phyloP scores from a whole-genome alignment of 805 yeast species.

The Maudiozyma saulgeensis region DNA sequence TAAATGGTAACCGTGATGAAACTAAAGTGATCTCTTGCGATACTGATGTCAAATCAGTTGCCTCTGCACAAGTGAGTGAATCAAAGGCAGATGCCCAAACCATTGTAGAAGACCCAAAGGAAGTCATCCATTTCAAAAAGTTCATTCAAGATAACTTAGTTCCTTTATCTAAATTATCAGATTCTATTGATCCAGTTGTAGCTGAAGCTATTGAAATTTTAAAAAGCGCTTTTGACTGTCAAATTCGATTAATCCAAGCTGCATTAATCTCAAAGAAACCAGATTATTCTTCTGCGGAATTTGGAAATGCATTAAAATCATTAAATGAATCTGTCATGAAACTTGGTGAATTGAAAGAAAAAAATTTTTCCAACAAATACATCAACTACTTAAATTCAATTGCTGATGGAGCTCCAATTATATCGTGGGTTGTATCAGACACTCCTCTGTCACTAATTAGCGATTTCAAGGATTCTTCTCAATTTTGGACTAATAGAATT shows the following conservation, averaged over 20 bases:
- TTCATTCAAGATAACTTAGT: conserved; percentile 44
- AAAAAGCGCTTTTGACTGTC: conserved; percentile 46
- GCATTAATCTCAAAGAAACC: conserved; percentile 60
- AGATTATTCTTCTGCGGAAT: conserved; percentile 42
- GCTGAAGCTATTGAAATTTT: conserved; percentile 38
- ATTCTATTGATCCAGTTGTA: conserved; percentile 39
- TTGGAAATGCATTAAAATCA: conserved; percentile 54
- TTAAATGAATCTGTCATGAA: conserved; percentile 50
- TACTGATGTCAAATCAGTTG: neutral
- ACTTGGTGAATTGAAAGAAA: conserved; percentile 60
- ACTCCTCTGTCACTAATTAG: conserved; percentile 69
- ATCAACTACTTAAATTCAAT: conserved; percentile 71
- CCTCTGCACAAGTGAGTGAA: neutral
- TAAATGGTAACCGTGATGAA: conserved; percentile 7
- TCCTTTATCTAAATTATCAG: conserved; percentile 44
- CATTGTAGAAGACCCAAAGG: conserved; percentile 29
- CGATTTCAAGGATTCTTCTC: conserved; percentile 84
- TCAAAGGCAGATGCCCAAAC: conserved; percentile 10
- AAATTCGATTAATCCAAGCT: conserved; percentile 48
- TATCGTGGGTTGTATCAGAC: conserved; percentile 80
- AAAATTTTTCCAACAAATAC: conserved; percentile 55
- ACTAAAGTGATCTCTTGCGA: neutral
- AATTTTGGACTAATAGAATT: conserved; percentile 88
- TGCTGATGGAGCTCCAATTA: conserved; percentile 80
- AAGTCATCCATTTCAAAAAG: conserved; percentile 44